Conservation (phyloP, 306 rosid genomes). For the Mimosa pudica region DNA sequence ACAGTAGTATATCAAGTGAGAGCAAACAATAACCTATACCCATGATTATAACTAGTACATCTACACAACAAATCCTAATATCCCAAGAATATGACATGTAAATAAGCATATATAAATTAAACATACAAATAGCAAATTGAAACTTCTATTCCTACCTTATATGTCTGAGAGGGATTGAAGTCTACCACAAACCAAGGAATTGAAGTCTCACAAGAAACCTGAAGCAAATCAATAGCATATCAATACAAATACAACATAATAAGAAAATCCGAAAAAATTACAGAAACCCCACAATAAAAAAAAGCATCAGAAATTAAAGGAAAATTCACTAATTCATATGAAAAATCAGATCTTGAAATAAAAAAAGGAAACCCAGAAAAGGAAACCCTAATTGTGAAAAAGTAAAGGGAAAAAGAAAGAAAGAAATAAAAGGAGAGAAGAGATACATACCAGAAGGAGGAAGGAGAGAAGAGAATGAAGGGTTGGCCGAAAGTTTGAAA, state of each 20-base stretch:
- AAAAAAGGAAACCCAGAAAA: not conserved
- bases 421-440: not conserved
- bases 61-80: not conserved
- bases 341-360: not conserved
- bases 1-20: not conserved
- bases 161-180: constrained; percentile 1
- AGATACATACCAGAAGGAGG: constrained; percentile 12
- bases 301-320: not conserved
- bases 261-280: not conserved
- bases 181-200: too few species aligned
- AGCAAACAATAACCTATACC: not conserved
- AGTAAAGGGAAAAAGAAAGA: not conserved
- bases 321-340: not conserved
- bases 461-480: constrained; percentile 3
- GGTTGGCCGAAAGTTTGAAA: not conserved
- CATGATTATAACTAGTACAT: not conserved
- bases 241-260: not conserved
- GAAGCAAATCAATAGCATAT: not conserved
- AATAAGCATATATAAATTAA: not conserved
- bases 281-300: not conserved
- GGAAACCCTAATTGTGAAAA: not conserved
- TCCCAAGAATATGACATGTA: not conserved
- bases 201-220: constrained; percentile 1
- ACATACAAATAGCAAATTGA: not conserved
- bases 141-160: constrained; percentile 25